These are phyloP conservation scores for Daldinia eschscholtzii DNA, from an alignment of 2,329 filamentous ascomycete genomes.

Conservation along the genomic window DNA sequence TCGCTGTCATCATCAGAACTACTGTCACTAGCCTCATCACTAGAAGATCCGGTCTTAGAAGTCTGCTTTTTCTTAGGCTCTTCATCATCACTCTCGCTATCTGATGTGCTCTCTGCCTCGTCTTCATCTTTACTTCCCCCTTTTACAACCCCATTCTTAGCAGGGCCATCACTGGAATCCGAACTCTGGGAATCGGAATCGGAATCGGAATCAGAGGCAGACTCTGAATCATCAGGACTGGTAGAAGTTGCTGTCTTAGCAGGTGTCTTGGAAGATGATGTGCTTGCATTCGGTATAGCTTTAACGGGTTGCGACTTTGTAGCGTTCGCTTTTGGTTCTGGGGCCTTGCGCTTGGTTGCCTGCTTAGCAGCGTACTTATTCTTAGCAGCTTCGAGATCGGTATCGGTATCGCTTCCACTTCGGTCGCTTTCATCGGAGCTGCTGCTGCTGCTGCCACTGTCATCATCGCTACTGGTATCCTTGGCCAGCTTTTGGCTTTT, in stretches of 20 bases:
- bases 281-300: slow-evolving; percentile 42
- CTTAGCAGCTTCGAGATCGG: slow-evolving; percentile 51
- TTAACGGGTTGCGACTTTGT: slow-evolving; percentile 35
- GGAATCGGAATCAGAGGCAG: slow-evolving; percentile 39
- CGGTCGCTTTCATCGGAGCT: slow-evolving; percentile 49
- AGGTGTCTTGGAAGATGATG: slow-evolving; percentile 30
- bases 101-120: slow-evolving; percentile 33
- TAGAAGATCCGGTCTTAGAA: slow-evolving; percentile 22
- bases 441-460: slow-evolving; percentile 51
- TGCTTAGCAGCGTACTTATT: slow-evolving; percentile 52
- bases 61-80: slow-evolving; percentile 4
- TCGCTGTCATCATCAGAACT: slow-evolving; percentile 24
- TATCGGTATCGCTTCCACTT: slow-evolving; percentile 53
- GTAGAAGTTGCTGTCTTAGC: slow-evolving; percentile 41
- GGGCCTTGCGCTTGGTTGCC: slow-evolving; percentile 50
- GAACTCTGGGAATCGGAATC: slow-evolving; percentile 35
- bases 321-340: slow-evolving; percentile 43
- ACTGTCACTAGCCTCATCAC: slow-evolving; percentile 29
- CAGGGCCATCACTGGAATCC: slow-evolving; percentile 30
- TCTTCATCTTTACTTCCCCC: slow-evolving; percentile 43
- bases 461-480: slow-evolving; percentile 34
- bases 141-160: slow-evolving; percentile 42
- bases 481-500: slow-evolving; percentile 43
- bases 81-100: slow-evolving; percentile 45
- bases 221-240: slow-evolving; percentile 43